phyloP scores from a whole-genome alignment of 768 basidiomycete species.

The Rhodotorula toruloides region DNA sequence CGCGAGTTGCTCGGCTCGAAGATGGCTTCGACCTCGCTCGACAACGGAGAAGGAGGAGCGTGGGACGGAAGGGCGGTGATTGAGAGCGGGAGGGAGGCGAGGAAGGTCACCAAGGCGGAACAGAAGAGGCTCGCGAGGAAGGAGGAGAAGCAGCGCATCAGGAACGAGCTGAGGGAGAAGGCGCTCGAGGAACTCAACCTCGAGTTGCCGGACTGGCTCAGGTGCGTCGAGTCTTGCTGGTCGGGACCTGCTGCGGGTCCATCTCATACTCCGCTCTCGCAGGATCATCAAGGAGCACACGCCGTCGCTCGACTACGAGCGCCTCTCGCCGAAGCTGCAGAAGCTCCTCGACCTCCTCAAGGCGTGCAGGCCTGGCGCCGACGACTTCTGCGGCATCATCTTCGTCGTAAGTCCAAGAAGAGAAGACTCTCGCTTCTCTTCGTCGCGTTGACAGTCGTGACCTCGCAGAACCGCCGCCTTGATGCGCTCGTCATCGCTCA shows the following conservation, averaged over 20 bases:
- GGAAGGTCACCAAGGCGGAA: not conserved
- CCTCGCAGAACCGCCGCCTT: constrained; percentile 7
- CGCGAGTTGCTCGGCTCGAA: not conserved
- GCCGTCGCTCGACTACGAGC: not conserved
- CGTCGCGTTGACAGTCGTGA: not conserved
- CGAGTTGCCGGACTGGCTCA: constrained; percentile 11
- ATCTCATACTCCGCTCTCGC: not conserved
- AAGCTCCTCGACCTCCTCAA: constrained; percentile 7
- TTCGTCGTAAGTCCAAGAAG: constrained; percentile 12
- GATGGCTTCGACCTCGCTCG: too few relatives aligned
- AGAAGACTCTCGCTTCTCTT: not conserved
- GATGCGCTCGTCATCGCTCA: constrained; percentile 7
- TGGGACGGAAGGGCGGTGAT: too few relatives aligned
- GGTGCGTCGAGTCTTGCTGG: not conserved
- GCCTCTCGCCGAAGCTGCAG: constrained; percentile 10
- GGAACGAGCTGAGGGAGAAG: not conserved
- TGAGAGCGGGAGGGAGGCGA: too few relatives aligned
- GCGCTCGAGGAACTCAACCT: not conserved
- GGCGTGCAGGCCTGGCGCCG: not conserved
- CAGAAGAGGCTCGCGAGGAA: not conserved
- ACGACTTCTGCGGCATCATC: constrained; percentile 20
- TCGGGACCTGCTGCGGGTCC: too few relatives aligned
- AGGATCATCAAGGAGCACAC: constrained; percentile 5
- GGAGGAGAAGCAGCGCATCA: not conserved
- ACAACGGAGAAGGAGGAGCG: too few relatives aligned